phyloP scores from a whole-genome alignment of 345 rosid genomes.

The Syzygium oleosum region DNA sequence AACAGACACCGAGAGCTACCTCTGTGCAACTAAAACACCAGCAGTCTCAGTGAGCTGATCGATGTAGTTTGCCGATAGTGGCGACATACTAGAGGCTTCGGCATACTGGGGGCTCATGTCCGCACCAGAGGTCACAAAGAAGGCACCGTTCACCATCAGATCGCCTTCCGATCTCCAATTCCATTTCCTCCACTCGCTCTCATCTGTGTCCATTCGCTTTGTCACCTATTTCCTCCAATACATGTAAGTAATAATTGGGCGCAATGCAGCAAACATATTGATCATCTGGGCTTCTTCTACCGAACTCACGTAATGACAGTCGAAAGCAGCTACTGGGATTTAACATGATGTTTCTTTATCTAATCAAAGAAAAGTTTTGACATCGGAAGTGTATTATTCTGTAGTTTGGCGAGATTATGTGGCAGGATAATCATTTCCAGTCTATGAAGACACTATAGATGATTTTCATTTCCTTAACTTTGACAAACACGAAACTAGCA shows the following conservation, averaged over 20 bases:
- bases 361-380: not conserved
- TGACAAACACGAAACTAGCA: not conserved
- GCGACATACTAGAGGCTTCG: slow-evolving; percentile 5
- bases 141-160: slow-evolving; percentile 9
- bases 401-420: not conserved
- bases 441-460: not conserved
- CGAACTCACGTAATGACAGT: not conserved
- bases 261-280: not conserved
- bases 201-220: slow-evolving; percentile 11
- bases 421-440: not conserved
- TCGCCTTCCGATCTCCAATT: slow-evolving; percentile 11
- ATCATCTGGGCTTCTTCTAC: not conserved
- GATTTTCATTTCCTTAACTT: not conserved
- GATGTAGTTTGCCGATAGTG: slow-evolving; percentile 1
- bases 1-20: not conserved
- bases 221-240: not conserved
- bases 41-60: slow-evolving; percentile 4
- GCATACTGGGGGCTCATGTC: slow-evolving; percentile 7
- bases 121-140: not conserved
- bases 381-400: not conserved
- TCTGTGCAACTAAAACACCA: not conserved
- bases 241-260: not conserved
- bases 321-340: not conserved
- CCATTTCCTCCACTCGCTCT: slow-evolving; percentile 11
- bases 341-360: not conserved